Conservation (phyloP, 495 filamentous ascomycete genomes). For the Bacidia rubella region DNA sequence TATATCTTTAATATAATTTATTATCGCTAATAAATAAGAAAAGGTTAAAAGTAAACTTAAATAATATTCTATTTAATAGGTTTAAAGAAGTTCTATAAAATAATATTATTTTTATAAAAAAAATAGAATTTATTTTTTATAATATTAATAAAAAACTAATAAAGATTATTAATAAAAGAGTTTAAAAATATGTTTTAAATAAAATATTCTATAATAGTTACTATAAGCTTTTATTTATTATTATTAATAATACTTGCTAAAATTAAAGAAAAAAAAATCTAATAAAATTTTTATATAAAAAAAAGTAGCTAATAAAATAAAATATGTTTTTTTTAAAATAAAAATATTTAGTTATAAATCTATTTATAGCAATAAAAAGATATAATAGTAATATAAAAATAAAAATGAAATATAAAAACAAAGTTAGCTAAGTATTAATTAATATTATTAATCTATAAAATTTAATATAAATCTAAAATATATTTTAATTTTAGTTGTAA, state of each 20-base stretch:
- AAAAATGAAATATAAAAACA: slow-evolving; percentile 8
- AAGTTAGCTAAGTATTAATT: slow-evolving; percentile 1
- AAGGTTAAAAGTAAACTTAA: too few species aligned
- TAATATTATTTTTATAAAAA: too few species aligned
- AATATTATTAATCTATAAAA: slow-evolving; percentile 8
- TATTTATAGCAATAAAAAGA: slow-evolving; percentile 1
- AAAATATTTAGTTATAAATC: slow-evolving; percentile 6
- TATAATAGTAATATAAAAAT: slow-evolving; percentile 1
- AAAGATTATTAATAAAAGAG: too few species aligned
- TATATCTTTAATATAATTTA: too few species aligned
- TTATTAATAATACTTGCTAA: neutral
- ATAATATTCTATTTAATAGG: too few species aligned
- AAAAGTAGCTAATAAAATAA: slow-evolving; percentile 2
- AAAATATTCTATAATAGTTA: neutral
- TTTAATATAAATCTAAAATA: slow-evolving; percentile 6
- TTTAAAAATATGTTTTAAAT: neutral
- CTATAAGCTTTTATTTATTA: too few species aligned
- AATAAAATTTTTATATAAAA: slow-evolving; percentile 10
- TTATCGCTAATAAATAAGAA: too few species aligned
- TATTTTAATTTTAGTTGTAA: slow-evolving; percentile 1
- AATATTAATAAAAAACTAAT: too few species aligned
- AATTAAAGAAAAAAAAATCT: neutral
- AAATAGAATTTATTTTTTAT: slow-evolving; percentile 1
- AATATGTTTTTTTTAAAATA: slow-evolving; percentile 17
- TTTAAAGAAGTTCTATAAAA: too few species aligned